A percentile compares a stretch with the other conserved stretches of the same genome.
These are phyloP conservation scores for Luffa aegyptiaca DNA, from an alignment of 306 rosid species.

Conservation along the genomic window DNA sequence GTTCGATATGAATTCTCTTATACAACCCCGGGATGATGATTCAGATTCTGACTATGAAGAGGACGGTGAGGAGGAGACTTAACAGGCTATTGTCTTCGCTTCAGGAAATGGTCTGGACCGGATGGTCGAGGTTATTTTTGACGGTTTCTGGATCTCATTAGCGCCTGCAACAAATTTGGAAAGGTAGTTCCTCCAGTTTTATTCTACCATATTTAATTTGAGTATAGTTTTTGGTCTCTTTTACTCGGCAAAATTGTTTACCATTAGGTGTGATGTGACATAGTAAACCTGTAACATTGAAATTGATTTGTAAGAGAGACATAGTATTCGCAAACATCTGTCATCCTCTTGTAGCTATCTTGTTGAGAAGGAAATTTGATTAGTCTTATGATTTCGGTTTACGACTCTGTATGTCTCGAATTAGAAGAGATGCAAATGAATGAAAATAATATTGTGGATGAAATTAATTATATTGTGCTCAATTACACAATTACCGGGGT, in stretches of 20 bases:
- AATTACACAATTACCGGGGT: background rate
- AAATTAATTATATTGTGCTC: background rate
- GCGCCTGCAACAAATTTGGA: background rate
- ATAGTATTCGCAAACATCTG: background rate
- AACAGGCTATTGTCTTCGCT: constrained; percentile 18
- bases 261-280: background rate
- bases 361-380: background rate
- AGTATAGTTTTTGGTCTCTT: background rate
- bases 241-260: background rate
- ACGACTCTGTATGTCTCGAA: background rate
- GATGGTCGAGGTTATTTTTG: background rate
- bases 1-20: constrained; percentile 66
- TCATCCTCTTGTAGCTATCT: background rate
- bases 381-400: background rate
- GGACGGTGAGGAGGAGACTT: constrained; percentile 43
- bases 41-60: constrained; percentile 67
- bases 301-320: background rate
- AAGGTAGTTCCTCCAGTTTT: background rate
- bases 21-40: constrained; percentile 52
- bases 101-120: constrained; percentile 10
- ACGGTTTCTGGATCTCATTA: background rate
- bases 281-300: background rate
- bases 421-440: background rate
- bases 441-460: background rate
- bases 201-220: background rate